Evolutionary conservation across 306 rosid genomes (phyloP).

Genomic region (Cicer yamashitae): DNA sequence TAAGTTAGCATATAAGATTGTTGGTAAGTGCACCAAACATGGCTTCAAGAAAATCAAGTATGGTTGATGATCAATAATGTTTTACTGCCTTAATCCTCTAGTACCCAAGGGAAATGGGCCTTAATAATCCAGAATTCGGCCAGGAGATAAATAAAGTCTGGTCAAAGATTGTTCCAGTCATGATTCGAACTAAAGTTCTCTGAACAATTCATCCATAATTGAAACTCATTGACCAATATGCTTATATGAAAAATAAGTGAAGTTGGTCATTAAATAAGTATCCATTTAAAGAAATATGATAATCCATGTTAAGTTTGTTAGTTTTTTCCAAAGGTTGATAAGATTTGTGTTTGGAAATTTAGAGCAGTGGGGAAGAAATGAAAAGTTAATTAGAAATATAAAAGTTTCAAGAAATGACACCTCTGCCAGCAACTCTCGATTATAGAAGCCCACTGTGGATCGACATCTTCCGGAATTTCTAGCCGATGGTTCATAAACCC

Average conservation of each 20-base stretch:
- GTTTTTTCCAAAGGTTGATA: constrained; percentile 7
- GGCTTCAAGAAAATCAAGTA: background rate
- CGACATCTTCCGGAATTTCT: constrained; percentile 88
- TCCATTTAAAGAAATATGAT: background rate
- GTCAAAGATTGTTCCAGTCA: too few species aligned
- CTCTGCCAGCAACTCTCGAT: constrained; percentile 97
- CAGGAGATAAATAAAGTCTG: too few species aligned
- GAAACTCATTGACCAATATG: too few species aligned
- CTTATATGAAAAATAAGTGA: background rate
- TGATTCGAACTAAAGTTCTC: too few species aligned
- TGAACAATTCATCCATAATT: too few species aligned
- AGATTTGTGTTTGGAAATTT: constrained; percentile 17
- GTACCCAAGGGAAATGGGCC: too few species aligned
- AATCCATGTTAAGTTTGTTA: background rate
- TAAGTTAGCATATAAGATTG: constrained; percentile 31
- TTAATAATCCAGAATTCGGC: too few species aligned
- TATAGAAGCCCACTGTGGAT: constrained; percentile 84
- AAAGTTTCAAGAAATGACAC: constrained; percentile 48
- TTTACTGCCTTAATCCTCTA: background rate
- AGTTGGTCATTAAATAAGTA: background rate
- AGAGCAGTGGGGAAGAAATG: constrained; percentile 13
- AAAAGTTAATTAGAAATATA: constrained; percentile 14
- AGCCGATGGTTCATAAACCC: constrained; percentile 97
- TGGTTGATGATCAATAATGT: constrained; percentile 1
- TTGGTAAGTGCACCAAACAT: background rate